Percentiles rank a stretch among this genome's conserved stretches.
phyloP scores from a whole-genome alignment of 768 basidiomycete genomes.

The Clathrus columnatus region DNA sequence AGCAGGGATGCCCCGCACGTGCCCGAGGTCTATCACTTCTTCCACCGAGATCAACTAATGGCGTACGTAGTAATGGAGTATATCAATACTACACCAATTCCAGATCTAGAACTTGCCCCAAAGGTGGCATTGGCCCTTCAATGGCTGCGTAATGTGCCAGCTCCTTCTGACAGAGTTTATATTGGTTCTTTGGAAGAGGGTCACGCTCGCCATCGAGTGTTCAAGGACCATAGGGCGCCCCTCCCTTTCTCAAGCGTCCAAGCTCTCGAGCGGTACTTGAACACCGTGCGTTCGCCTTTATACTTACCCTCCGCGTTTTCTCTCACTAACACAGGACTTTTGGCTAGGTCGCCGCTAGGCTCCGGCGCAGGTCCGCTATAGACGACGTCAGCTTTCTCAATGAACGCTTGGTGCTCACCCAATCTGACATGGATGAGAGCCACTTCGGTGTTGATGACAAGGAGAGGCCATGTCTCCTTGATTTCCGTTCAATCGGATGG shows the following conservation, averaged over 20 bases:
- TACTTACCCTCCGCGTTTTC: background rate
- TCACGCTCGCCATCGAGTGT: background rate
- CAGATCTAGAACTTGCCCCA: background rate
- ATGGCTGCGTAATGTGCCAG: background rate
- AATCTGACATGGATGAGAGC: background rate
- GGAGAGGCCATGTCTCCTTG: too few relatives aligned
- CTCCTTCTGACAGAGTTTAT: background rate
- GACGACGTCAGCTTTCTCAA: background rate
- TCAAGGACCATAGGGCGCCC: background rate
- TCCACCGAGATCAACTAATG: background rate
- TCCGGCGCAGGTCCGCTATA: too few relatives aligned
- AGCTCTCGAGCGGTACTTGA: background rate
- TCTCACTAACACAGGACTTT: too few relatives aligned
- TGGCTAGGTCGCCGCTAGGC: too few relatives aligned
- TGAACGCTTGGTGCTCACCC: background rate
- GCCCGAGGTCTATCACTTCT: background rate
- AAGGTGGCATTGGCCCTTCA: background rate
- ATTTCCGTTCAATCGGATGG: too few relatives aligned
- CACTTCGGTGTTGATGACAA: background rate
- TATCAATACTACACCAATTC: background rate
- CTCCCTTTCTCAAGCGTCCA: background rate
- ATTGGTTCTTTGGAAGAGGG: background rate
- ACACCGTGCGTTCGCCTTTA: background rate
- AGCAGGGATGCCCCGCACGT: background rate
- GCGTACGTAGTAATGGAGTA: background rate